phyloP scores from a whole-genome alignment of 768 basidiomycete species.

The Rhizopogon sp. region DNA sequence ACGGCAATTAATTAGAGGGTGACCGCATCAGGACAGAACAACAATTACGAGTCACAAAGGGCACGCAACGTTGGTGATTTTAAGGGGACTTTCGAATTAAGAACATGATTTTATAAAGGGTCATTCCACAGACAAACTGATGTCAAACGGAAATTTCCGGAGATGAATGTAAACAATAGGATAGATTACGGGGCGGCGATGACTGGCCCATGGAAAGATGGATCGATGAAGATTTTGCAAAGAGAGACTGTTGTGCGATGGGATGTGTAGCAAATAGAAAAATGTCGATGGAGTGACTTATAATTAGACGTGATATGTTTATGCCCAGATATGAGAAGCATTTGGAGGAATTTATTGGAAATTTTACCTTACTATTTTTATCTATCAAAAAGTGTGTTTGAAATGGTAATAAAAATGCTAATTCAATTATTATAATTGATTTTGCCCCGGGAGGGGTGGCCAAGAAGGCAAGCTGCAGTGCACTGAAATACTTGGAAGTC shows the following conservation, averaged over 20 bases:
- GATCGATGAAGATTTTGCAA: too few species aligned
- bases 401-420: too few species aligned
- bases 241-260: too few species aligned
- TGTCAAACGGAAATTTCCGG: slow-evolving; percentile 14
- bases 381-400: too few species aligned
- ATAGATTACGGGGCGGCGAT: neutral
- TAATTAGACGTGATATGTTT: neutral
- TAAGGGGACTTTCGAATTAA: neutral
- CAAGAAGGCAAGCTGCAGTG: slow-evolving; percentile 20
- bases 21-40: neutral
- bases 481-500: slow-evolving; percentile 28
- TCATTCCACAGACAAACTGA: neutral
- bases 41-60: too few species aligned
- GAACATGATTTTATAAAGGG: neutral
- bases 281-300: neutral
- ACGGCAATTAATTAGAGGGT: slow-evolving; percentile 3
- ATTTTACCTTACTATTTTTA: slow-evolving; percentile 1
- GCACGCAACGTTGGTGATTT: neutral
- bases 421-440: too few species aligned
- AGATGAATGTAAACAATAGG: neutral
- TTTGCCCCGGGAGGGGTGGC: slow-evolving; percentile 3
- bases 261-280: too few species aligned
- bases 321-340: neutral
- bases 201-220: neutral
- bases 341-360: neutral